phyloP scores from a whole-genome alignment of 257 asterid species.

The Solanum ossicruentum region DNA sequence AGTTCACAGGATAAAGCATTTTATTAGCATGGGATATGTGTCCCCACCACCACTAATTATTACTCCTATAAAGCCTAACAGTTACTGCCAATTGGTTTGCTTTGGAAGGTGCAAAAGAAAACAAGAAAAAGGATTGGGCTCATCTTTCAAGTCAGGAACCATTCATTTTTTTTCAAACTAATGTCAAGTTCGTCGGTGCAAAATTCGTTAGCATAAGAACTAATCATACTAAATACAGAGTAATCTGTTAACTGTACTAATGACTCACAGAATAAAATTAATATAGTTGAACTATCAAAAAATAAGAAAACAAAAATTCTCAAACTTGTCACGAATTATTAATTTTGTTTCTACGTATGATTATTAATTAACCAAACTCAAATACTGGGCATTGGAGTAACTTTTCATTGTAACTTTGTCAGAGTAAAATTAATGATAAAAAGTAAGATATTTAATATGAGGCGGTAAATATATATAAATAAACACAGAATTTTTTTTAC shows the following conservation, averaged over 20 bases:
- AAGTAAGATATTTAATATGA: neutral
- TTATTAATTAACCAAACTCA: too few relatives aligned
- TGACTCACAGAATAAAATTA: neutral
- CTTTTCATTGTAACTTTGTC: too few relatives aligned
- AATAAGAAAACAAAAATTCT: too few relatives aligned
- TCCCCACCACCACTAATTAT: neutral
- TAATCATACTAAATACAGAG: neutral
- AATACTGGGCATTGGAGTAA: too few relatives aligned
- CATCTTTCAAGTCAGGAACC: neutral
- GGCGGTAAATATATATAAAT: too few relatives aligned
- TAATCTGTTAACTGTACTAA: neutral
- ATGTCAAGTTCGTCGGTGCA: neutral
- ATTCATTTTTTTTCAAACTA: neutral
- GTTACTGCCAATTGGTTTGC: neutral
- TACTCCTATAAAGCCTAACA: neutral
- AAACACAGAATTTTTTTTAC: too few relatives aligned
- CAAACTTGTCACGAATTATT: too few relatives aligned
- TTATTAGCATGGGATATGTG: conserved; percentile 1
- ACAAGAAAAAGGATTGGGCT: neutral
- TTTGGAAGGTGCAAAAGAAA: neutral
- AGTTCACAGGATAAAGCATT: neutral
- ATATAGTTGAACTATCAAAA: too few relatives aligned
- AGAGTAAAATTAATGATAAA: too few relatives aligned
- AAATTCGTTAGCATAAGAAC: neutral
- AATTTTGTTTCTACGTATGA: too few relatives aligned